A percentile compares a stretch with the other conserved stretches of the same genome.
Evolutionary conservation across 140 eudicot genomes (phyloP).

Genomic region (Flaveria floridana): DNA sequence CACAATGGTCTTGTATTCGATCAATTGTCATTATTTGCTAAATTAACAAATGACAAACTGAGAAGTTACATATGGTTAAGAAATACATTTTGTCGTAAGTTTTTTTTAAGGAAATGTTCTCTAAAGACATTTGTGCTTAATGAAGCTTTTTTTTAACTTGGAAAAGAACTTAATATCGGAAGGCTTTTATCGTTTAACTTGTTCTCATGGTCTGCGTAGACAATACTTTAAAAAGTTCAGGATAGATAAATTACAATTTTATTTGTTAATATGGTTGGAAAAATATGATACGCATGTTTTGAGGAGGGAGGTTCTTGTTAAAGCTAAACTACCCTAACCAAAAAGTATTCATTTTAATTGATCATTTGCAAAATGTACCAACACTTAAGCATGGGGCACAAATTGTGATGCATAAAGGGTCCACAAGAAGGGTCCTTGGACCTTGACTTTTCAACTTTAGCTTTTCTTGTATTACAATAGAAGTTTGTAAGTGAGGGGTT

Average conservation of each 20-base stretch:
- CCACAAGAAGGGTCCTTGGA: slow-evolving; percentile 37
- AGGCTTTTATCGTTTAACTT: neutral
- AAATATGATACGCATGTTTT: slow-evolving; percentile 21
- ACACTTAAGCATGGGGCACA: slow-evolving; percentile 22
- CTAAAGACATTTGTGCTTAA: neutral
- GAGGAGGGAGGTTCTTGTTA: slow-evolving; percentile 16
- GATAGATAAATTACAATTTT: neutral
- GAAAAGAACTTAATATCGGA: neutral
- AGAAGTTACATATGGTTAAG: neutral
- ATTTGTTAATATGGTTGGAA: neutral
- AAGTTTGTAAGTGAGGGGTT: slow-evolving; percentile 35
- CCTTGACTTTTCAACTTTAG: slow-evolving; percentile 31
- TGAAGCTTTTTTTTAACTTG: neutral
- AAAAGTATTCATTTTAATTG: slow-evolving; percentile 16
- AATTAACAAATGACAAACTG: neutral
- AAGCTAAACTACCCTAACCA: slow-evolving; percentile 18
- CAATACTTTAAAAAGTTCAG: neutral
- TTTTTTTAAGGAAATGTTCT: neutral
- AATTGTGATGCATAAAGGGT: slow-evolving; percentile 26
- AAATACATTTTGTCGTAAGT: too few relatives aligned
- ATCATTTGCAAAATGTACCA: slow-evolving; percentile 21
- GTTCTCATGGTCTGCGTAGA: neutral
- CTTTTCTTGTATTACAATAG: slow-evolving; percentile 42
- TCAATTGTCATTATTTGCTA: neutral
- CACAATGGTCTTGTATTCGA: neutral